Percentiles rank a stretch among this genome's conserved stretches.
These are phyloP conservation scores for Botryotinia convoluta DNA, from an alignment of 2,329 filamentous ascomycete species.

Conservation along the genomic window DNA sequence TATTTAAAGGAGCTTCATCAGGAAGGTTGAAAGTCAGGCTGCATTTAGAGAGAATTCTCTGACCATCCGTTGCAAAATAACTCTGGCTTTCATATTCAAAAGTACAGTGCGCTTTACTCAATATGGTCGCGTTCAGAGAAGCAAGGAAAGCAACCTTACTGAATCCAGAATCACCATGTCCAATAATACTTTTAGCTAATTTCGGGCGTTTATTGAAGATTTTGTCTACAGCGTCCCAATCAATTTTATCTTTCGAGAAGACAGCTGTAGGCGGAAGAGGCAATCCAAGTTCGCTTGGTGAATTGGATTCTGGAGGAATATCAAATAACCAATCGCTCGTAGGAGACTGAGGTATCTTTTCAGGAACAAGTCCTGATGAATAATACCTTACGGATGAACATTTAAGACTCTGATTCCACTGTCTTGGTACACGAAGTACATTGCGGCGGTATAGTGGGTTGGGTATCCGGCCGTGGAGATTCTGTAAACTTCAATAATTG, in stretches of 20 bases:
- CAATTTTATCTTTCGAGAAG: neutral
- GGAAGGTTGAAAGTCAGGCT: neutral
- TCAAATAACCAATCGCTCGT: slow-evolving; percentile 1
- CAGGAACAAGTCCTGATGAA: neutral
- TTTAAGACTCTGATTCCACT: neutral
- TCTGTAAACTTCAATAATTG: slow-evolving; percentile 4
- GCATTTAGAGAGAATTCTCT: neutral
- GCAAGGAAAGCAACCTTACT: neutral
- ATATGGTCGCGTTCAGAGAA: neutral
- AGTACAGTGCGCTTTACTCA: neutral
- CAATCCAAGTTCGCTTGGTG: neutral
- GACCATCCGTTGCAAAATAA: neutral
- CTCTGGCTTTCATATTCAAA: neutral
- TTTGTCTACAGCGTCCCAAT: neutral
- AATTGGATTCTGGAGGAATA: neutral
- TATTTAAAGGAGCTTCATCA: neutral
- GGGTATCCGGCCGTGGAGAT: neutral
- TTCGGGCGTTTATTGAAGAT: neutral
- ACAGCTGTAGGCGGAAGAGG: neutral
- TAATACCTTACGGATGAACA: neutral
- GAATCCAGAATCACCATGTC: neutral
- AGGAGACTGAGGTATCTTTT: neutral
- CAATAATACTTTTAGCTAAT: neutral
- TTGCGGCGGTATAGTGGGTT: slow-evolving; percentile 2
- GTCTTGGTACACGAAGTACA: neutral